Evolutionary conservation across 441 rosid genomes (phyloP).

Genomic region (Gossypium davidsonii): DNA sequence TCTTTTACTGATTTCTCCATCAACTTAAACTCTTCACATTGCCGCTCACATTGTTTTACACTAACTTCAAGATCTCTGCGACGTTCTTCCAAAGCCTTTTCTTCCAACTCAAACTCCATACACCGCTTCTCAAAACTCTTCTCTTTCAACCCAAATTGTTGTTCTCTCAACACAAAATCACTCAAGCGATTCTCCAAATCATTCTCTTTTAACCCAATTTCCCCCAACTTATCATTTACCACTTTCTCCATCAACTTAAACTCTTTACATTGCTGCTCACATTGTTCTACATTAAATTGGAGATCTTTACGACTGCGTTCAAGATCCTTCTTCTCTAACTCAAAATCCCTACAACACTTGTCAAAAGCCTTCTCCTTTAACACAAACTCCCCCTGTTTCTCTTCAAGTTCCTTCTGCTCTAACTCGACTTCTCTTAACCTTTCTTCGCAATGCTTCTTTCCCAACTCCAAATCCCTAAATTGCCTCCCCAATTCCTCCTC

Average conservation of each 20-base stretch:
- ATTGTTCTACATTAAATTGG: not conserved
- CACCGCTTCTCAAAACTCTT: not conserved
- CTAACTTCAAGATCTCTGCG: not conserved
- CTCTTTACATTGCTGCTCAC: not conserved
- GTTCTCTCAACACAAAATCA: not conserved
- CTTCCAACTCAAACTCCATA: not conserved
- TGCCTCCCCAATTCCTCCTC: slow-evolving; percentile 6
- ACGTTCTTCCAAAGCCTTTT: not conserved
- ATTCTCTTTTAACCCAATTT: not conserved
- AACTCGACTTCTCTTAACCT: not conserved
- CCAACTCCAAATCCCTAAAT: slow-evolving; percentile 8
- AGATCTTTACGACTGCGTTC: not conserved
- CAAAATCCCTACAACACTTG: not conserved
- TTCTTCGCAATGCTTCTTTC: not conserved
- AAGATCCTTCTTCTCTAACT: not conserved
- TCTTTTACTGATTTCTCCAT: too few species aligned
- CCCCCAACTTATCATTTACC: not conserved
- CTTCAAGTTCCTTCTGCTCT: not conserved
- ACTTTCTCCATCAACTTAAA: not conserved
- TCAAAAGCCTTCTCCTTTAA: not conserved
- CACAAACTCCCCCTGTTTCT: not conserved
- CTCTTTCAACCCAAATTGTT: not conserved
- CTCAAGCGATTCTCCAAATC: not conserved
- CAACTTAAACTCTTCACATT: not conserved
- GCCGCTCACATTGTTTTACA: not conserved